Evolutionary conservation across 1,284 basidiomycete genomes (phyloP).

Genomic region (Puccinia coronata): DNA sequence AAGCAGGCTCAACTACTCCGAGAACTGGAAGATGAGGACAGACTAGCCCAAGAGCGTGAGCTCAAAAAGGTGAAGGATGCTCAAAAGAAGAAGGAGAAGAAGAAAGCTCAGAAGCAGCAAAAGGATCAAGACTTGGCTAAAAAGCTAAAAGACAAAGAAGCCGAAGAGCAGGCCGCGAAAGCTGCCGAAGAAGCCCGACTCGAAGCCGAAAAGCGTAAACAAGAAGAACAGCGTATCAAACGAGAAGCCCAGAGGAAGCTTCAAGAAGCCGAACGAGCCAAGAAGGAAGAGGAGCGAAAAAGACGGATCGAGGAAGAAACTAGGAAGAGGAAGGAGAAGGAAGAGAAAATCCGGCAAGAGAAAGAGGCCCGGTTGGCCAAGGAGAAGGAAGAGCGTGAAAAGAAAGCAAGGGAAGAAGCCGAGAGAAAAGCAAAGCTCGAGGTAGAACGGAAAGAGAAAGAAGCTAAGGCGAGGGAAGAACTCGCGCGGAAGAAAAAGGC

Average conservation of each 20-base stretch:
- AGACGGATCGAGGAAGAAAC: conserved; percentile 63
- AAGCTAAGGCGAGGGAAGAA: conserved; percentile 60
- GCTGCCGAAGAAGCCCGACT: conserved; percentile 64
- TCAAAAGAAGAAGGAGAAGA: conserved; percentile 99
- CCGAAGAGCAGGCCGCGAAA: conserved; percentile 74
- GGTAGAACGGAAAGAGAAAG: conserved; percentile 67
- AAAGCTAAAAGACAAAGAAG: conserved; percentile 72
- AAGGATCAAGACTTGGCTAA: conserved; percentile 85
- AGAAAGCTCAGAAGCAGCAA: conserved; percentile 77
- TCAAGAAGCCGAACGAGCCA: conserved; percentile 72
- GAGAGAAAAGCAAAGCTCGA: conserved; percentile 54
- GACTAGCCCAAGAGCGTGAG: conserved; percentile 75
- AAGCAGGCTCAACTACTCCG: conserved; percentile 80
- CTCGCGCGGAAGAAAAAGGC: conserved; percentile 51
- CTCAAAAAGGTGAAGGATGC: conserved; percentile 93
- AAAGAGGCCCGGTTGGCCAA: conserved; percentile 59
- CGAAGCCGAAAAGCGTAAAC: conserved; percentile 66
- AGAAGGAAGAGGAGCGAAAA: conserved; percentile 62
- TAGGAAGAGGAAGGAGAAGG: conserved; percentile 69
- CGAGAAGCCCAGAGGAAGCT: conserved; percentile 74
- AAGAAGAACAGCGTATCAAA: conserved; percentile 69
- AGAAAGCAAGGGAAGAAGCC: conserved; percentile 57
- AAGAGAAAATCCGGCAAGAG: conserved; percentile 68
- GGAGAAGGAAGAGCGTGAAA: conserved; percentile 70
- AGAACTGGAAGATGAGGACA: conserved; percentile 86